These are phyloP conservation scores for Metschnikowia borealis DNA, from an alignment of 805 yeast species.

Conservation along the genomic window DNA sequence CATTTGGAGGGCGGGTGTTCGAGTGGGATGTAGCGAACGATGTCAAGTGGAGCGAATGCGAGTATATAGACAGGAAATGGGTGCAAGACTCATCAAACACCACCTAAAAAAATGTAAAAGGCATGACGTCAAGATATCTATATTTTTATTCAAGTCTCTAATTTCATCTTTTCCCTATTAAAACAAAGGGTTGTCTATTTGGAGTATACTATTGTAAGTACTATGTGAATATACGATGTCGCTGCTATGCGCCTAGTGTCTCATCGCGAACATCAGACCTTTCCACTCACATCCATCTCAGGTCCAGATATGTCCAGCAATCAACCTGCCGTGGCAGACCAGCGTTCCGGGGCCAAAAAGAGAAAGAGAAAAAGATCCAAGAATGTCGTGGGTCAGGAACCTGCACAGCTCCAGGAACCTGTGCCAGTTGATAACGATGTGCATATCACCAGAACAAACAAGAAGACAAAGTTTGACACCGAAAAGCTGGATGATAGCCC, in stretches of 20 bases:
- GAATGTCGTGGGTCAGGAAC: conserved; percentile 8
- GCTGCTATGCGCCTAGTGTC: not conserved
- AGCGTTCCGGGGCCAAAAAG: conserved; percentile 10
- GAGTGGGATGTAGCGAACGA: not conserved
- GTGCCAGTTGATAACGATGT: conserved; percentile 10
- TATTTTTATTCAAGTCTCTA: too few relatives aligned
- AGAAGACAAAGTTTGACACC: conserved; percentile 22
- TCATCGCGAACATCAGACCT: conserved; percentile 3
- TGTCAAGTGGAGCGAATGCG: not conserved
- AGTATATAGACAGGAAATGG: not conserved
- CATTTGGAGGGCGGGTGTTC: not conserved
- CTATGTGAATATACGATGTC: not conserved
- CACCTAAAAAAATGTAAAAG: not conserved
- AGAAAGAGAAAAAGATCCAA: conserved; percentile 22
- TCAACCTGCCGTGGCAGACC: conserved; percentile 5
- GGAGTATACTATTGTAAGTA: not conserved
- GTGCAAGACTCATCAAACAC: not conserved
- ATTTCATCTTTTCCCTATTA: not conserved
- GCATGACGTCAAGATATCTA: too few relatives aligned
- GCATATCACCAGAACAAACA: conserved; percentile 19
- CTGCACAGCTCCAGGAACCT: not conserved
- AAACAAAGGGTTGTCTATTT: not conserved
- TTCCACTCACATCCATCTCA: not conserved
- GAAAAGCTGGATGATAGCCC: conserved; percentile 6
- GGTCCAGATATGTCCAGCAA: conserved; percentile 8